Evolutionary conservation across 2,329 filamentous ascomycete species (phyloP), one percentile per base, ranked within the genome.

Genomic region (Stemphylium lycopersici): DNA sequence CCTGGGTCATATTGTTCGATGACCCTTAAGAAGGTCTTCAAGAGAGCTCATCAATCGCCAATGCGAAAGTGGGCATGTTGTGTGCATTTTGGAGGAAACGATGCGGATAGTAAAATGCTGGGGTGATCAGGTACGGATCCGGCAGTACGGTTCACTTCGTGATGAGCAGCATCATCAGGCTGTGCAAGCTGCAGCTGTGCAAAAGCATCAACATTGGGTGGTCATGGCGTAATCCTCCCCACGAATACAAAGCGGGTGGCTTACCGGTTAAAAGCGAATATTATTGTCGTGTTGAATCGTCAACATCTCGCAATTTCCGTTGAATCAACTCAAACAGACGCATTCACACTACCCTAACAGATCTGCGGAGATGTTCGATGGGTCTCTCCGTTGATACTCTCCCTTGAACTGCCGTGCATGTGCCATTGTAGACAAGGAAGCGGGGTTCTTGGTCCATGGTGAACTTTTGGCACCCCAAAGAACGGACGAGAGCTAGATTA

Each of bases 1-100:
- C 46, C 48, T 67, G 63, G 38, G 57, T 24, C 46, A 50, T 22
- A 6, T 37, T 45, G 22, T 42, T 57, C 16, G 34, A 51, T 42
- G 22, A 53, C 52, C 40, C n/a, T 26, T 18, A 15, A 52, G 38
- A 18, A 50, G n/a, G 42, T 15, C 18, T 26, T 46, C 39, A 22
- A 43, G 46, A 26, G 31, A 41, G 45, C 22, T 24, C 5, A 24
- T 24, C 22, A 6, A 39, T 33, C 44, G 24, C 22, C 6, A 24
- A 3, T 24, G 22, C 22, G 44, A 41, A 38, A 24, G 36, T 34
- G 47, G 20, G 29, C 43, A 56, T 40, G 12, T 38, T 52, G 49
- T 56, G 48, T 54, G 50, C 22, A 24, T 20, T 48, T 18, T 33
- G 43, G 13, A 37, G 13, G 40, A 18, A 52, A 43, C 37, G 33